phyloP scores from a whole-genome alignment of 495 filamentous ascomycete species.

The Neurospora sublineolata region DNA sequence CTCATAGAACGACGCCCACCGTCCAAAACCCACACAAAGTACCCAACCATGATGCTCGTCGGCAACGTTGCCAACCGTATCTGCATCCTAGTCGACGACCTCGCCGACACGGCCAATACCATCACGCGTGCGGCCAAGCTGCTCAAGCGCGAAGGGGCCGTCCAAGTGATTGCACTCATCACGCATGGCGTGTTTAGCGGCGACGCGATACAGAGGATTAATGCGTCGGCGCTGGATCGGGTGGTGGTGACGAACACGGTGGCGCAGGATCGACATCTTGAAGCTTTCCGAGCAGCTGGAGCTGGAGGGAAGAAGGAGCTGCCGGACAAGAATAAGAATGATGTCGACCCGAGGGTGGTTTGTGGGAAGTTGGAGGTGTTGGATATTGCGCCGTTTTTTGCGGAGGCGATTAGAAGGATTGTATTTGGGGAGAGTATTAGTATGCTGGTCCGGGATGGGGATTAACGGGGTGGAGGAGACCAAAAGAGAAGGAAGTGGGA shows the following conservation, averaged over 20 bases:
- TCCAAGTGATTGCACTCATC: conserved; percentile 74
- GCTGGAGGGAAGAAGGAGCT: conserved; percentile 52
- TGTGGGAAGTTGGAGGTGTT: conserved; percentile 57
- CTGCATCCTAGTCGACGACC: conserved; percentile 85
- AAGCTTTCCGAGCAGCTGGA: conserved; percentile 47
- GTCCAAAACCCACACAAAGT: conserved; percentile 74
- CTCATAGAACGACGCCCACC: conserved; percentile 71
- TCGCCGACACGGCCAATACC: conserved; percentile 92
- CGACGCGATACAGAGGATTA: conserved; percentile 88
- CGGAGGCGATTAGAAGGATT: conserved; percentile 91
- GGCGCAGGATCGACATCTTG: conserved; percentile 46
- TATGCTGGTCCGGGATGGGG: conserved; percentile 53
- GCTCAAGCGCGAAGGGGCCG: conserved; percentile 85
- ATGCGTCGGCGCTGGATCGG: conserved; percentile 77
- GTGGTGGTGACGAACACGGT: conserved; percentile 92
- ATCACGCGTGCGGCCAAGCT: conserved; percentile 96
- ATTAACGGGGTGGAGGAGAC: background rate
- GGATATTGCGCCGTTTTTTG: conserved; percentile 87
- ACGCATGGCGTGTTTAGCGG: conserved; percentile 92
- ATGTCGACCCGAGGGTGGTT: background rate
- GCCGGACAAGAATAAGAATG: background rate
- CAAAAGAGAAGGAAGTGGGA: background rate
- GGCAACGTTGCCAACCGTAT: conserved; percentile 73
- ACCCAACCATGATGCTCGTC: conserved; percentile 98
- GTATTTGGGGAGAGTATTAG: conserved; percentile 98